Evolutionary conservation across 352 stramenopile genomes (phyloP), one percentile per base, ranked within the genome.

Genomic region (Phytophthora sojae): DNA sequence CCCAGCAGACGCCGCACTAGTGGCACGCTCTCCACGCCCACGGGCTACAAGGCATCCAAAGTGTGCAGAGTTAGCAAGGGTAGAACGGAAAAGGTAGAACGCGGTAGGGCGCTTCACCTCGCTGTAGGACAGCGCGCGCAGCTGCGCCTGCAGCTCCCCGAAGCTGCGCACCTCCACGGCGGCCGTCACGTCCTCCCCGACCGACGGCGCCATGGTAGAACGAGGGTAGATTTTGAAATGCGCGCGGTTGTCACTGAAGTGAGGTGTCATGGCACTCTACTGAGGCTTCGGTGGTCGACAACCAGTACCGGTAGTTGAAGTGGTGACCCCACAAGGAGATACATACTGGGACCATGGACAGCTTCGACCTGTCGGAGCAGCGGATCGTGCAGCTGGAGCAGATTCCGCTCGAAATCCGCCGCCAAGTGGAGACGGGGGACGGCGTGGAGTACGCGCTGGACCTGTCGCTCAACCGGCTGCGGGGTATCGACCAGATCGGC

Each of bases 1-100:
- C 45, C 32, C n/a, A 94, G 71, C n/a, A 94, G 62, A 21, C 75
- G 73, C 23, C 77, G 72, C 17, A 93, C 87, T 6, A 94, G 72
- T 26, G 77, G 61, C 26, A 82, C 82, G 55, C 83, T 92, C 60
- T 94, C 87, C 14, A 87, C 54, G 4, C 72, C 83, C 23, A 94
- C 66, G 4, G 87, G 85, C 79, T 90, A 50, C 14, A 39, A 29
- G 14, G 52, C 37, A 17, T 44, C 37, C 11, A 44, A 44, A 9
- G 15, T 9, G 42, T 6, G 6, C 12, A 29, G 26, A 44, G 35
- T 44, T 15, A 42, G 35, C 35, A 44, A 44, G 6, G 8, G 56
- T 56, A 67, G 12, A 44, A 23, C 47, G 21, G 25, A 30, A 9
- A 32, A 30, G 15, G 56, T 29, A 50, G 19, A 51, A 25, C 35